These are phyloP conservation scores for Aspergillus jensenii DNA, from an alignment of 2,329 filamentous ascomycete genomes.

Conservation along the genomic window DNA sequence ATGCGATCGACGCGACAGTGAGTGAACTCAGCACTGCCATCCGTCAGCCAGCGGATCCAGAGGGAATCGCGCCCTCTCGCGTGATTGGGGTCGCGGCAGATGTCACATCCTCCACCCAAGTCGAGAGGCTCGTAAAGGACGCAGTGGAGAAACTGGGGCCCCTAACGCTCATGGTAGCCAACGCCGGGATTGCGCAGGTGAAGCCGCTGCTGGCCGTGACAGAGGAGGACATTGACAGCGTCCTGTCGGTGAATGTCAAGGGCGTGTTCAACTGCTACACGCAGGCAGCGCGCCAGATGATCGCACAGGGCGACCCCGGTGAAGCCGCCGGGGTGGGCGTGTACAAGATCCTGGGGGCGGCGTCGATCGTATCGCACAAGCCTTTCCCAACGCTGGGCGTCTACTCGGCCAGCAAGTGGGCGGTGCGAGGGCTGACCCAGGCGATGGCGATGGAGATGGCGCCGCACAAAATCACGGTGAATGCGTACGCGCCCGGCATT, in stretches of 20 bases:
- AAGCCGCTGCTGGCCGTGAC: constrained; percentile 57
- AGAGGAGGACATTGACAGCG: constrained; percentile 56
- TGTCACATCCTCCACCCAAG: constrained; percentile 51
- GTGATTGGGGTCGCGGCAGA: constrained; percentile 37
- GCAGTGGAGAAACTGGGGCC: constrained; percentile 57
- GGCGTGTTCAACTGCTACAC: constrained; percentile 67
- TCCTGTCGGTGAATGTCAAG: constrained; percentile 65
- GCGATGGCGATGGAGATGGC: constrained; percentile 67
- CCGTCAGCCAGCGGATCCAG: neutral
- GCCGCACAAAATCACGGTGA: constrained; percentile 63
- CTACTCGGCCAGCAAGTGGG: constrained; percentile 66
- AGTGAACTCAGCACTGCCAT: constrained; percentile 12
- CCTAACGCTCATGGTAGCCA: constrained; percentile 55
- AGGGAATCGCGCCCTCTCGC: no score
- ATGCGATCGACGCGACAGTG: constrained; percentile 51
- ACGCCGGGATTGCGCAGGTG: constrained; percentile 62
- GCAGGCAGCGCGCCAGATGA: constrained; percentile 64
- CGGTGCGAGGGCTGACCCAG: constrained; percentile 65
- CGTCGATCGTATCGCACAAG: constrained; percentile 61
- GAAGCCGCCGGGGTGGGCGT: constrained; percentile 21
- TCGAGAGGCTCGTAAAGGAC: constrained; percentile 26
- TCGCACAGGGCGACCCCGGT: constrained; percentile 54
- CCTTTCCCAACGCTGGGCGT: constrained; percentile 59
- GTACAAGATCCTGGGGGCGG: constrained; percentile 54
- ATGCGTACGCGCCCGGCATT: constrained; percentile 67